Conservation (phyloP, 1,284 basidiomycete genomes). For the Blastosporella zonata region DNA sequence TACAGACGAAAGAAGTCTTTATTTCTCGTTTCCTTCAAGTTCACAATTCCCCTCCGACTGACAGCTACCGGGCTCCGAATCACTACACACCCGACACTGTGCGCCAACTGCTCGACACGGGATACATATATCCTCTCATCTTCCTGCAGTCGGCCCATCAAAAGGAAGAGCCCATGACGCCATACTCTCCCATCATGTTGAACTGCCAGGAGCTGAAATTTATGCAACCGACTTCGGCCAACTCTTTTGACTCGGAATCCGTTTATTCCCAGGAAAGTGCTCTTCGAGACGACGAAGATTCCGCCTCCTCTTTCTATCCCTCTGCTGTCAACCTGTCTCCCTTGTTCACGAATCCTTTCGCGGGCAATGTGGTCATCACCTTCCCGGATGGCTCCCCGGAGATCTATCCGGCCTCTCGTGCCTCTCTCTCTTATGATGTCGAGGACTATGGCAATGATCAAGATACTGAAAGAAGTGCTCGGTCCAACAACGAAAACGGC, state of each 20-base stretch:
- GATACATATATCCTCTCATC: constrained; percentile 14
- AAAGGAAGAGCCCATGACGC: background rate
- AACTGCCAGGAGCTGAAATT: background rate
- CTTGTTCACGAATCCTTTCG: constrained; percentile 5
- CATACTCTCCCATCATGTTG: background rate
- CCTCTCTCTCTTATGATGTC: background rate
- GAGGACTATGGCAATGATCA: background rate
- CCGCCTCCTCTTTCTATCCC: background rate
- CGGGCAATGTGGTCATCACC: background rate
- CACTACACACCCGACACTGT: constrained; percentile 5
- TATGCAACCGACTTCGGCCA: background rate
- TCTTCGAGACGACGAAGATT: background rate
- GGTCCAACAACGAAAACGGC: background rate
- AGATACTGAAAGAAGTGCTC: background rate
- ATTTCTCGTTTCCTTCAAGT: constrained; percentile 13
- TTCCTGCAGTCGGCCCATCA: constrained; percentile 3
- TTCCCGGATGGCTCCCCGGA: background rate
- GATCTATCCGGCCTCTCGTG: background rate
- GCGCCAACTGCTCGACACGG: constrained; percentile 8
- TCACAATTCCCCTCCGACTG: constrained; percentile 2
- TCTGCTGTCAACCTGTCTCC: constrained; percentile 3
- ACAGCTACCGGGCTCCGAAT: constrained; percentile 8
- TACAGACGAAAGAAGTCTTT: constrained; percentile 15
- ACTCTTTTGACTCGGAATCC: constrained; percentile 3
- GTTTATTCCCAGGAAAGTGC: constrained; percentile 13